Evolutionary conservation across 2,329 filamentous ascomycete species (phyloP).

Genomic region (Cercospora sp.): DNA sequence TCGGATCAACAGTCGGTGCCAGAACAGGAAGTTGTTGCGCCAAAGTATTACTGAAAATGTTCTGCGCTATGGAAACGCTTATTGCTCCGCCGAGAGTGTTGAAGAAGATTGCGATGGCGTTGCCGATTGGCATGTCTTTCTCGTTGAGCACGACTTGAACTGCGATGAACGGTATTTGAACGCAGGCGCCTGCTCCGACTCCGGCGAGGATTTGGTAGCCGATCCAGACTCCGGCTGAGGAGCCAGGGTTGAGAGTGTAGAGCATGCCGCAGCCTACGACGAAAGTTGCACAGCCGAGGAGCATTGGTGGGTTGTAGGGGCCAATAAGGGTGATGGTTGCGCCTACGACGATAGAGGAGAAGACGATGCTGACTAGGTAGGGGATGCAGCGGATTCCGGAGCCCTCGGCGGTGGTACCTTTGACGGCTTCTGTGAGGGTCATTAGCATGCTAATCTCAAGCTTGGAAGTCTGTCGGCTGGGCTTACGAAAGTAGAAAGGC

Average conservation of each 20-base stretch:
- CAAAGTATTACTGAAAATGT: slow-evolving; percentile 66
- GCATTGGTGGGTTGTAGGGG: slow-evolving; percentile 30
- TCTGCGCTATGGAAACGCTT: slow-evolving; percentile 65
- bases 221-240: slow-evolving; percentile 51
- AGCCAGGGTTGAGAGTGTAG: slow-evolving; percentile 42
- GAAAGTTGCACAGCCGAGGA: slow-evolving; percentile 22
- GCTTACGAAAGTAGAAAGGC: slow-evolving; percentile 29
- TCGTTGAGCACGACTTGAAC: slow-evolving; percentile 40
- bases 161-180: slow-evolving; percentile 54
- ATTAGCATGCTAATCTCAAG: too few relatives aligned
- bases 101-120: slow-evolving; percentile 52
- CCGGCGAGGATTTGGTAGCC: slow-evolving; percentile 56
- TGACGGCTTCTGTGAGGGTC: slow-evolving; percentile 36
- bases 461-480: too few relatives aligned
- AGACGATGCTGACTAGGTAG: slow-evolving; percentile 19
- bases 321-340: slow-evolving; percentile 26
- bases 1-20: slow-evolving; percentile 43
- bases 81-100: slow-evolving; percentile 66
- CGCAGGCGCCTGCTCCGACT: slow-evolving; percentile 48
- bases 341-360: slow-evolving; percentile 30
- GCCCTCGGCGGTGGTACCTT: slow-evolving; percentile 26
- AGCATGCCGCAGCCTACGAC: slow-evolving; percentile 32
- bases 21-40: slow-evolving; percentile 52
- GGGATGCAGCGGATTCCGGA: slow-evolving; percentile 32
- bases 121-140: slow-evolving; percentile 43